Evolutionary conservation across 176 grass and related monocot species (phyloP), one percentile per base, ranked within the genome.

Genomic region (Dactylis glomerata): DNA sequence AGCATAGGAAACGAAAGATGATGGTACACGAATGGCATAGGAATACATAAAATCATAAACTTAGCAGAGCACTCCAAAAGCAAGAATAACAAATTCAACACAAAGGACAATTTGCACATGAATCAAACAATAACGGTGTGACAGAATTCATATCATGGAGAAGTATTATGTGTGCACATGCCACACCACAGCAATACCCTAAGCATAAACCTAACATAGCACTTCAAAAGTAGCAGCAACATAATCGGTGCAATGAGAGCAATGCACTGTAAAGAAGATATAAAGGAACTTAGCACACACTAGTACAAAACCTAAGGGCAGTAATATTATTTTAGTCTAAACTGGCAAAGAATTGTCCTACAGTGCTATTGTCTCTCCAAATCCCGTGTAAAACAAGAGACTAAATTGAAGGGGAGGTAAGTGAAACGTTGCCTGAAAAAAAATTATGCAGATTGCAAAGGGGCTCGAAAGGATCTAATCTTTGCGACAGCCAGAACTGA

Each of bases 41-140:
- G 22, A 71, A 72, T 45, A 42, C 38, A 38, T 69, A 45, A 70
- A 70, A 37, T n/a, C 67, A 70, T 70, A 42, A 72, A 72, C 38
- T 40, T 27, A 45, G 68, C 5, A 72, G 38, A 37, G 10, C 20
- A 72, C 23, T 45, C n/a, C 68, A 42, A 27, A 69, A n/a, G n/a
- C 38, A 72, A 72, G 2, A 70, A 26, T 70, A 44, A 42, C 37
- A 70, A 42, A 70, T n/a, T 37, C 33, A 9, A 22, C n/a, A 22
- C 19, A n/a, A 68, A 68, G 65, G 40, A 38, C 34, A 68, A 38
- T 68, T 19, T 68, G 19, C 65, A 37, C 19, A 68, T 32, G 33
- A 37, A 68, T 40, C 33, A 37, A n/a, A 40, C 19, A 69, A 22
- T 23, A 69, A n/a, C n/a, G n/a, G n/a, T n/a, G n/a, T n/a, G n/a